A percentile compares a stretch with the other conserved stretches of the same genome.
phyloP scores from a whole-genome alignment of 2,329 filamentous ascomycete species.

The Pyrenophora seminiperda region DNA sequence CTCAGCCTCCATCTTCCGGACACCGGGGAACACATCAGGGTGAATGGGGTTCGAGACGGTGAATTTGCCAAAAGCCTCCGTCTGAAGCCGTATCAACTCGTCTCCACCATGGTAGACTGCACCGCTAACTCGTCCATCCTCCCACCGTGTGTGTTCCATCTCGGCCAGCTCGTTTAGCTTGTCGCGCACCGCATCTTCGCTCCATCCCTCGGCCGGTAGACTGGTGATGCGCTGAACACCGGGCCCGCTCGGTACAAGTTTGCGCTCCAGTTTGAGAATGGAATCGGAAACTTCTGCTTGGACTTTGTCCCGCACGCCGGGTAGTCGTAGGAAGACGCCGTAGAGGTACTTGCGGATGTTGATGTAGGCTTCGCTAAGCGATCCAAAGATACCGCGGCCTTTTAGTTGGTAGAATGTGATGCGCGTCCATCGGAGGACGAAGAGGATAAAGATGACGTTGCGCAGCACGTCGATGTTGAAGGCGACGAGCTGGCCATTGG shows the following conservation, averaged over 20 bases:
- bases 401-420: conserved; percentile 82
- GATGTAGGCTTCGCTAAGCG: conserved; percentile 73
- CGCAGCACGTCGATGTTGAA: conserved; percentile 76
- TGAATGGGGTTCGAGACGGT: conserved; percentile 96
- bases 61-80: conserved; percentile 91
- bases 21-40: conserved; percentile 96
- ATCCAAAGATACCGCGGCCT: conserved; percentile 85
- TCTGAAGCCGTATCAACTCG: conserved; percentile 80
- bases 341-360: conserved; percentile 75
- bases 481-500: conserved; percentile 60
- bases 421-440: conserved; percentile 81
- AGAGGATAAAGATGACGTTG: conserved; percentile 87
- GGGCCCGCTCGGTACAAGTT: conserved; percentile 76
- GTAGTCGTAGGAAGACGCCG: conserved; percentile 81
- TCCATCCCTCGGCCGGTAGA: conserved; percentile 84
- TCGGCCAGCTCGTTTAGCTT: conserved; percentile 79
- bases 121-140: conserved; percentile 91
- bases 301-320: conserved; percentile 84
- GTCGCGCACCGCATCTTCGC: conserved; percentile 74
- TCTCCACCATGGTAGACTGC: conserved; percentile 95
- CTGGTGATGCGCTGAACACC: conserved; percentile 73
- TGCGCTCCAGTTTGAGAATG: conserved; percentile 78
- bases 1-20: conserved; percentile 99
- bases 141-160: conserved; percentile 96
- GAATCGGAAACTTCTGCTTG: conserved; percentile 82